Evolutionary conservation across 805 yeast genomes (phyloP).

Genomic region (Helenozyma baotianmanensis): DNA sequence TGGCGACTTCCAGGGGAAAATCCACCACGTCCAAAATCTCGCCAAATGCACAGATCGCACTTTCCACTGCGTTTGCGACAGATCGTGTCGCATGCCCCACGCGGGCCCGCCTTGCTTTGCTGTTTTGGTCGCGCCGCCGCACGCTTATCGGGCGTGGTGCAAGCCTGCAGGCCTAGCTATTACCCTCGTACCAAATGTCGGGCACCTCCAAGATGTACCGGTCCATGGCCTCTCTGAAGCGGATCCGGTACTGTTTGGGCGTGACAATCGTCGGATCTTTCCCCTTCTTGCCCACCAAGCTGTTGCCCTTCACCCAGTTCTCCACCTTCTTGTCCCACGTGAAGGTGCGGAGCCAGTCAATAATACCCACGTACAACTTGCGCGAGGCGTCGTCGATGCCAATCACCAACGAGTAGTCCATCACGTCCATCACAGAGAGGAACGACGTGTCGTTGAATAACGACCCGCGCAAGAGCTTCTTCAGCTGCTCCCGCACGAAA

Average conservation of each 20-base stretch:
- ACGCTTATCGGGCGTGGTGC: too few relatives aligned
- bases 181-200: conserved; percentile 52
- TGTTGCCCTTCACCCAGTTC: conserved; percentile 97
- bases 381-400: conserved; percentile 72
- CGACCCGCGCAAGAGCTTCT: conserved; percentile 78
- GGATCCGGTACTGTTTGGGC: conserved; percentile 88
- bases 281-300: conserved; percentile 74
- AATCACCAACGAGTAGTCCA: conserved; percentile 95
- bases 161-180: conserved; percentile 1
- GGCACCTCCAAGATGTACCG: conserved; percentile 93
- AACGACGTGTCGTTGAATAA: conserved; percentile 94
- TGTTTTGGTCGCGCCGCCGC: too few relatives aligned
- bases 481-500: conserved; percentile 88
- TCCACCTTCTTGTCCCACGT: conserved; percentile 99
- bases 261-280: conserved; percentile 97
- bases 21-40: too few relatives aligned
- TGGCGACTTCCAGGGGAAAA: too few relatives aligned
- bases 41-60: too few relatives aligned
- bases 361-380: conserved; percentile 86
- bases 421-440: conserved; percentile 93
- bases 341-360: conserved; percentile 89
- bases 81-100: too few relatives aligned
- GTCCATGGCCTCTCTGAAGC: conserved; percentile 98
- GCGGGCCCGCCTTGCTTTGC: too few relatives aligned
- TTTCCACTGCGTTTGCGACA: too few relatives aligned